Base-by-base conservation (phyloP, 805 yeast genomes). In the Metschnikowia lunata region DNA sequence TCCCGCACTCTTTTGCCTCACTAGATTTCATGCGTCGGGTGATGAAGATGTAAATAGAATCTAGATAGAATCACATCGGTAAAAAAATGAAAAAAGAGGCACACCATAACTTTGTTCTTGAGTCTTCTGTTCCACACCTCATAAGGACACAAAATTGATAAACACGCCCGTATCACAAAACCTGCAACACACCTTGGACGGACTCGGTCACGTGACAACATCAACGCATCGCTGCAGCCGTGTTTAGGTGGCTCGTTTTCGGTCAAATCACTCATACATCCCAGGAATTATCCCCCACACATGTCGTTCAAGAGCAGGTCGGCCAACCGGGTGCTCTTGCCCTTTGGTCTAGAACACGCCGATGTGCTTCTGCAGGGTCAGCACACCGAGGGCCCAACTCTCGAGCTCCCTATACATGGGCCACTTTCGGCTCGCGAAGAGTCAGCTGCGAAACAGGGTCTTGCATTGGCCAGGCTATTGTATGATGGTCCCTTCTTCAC, bases 301-400 rank as follows among this genome's bases (percentile, higher is more conserved):
- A 82, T 82, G 88, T 76, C 85, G 58, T 80, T 75, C 60, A 73
- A 80, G 52, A 69, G 70, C 30, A 72, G 75, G 45, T 67, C 71
- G 37, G 63, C 72, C 26, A 69, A 72, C n/a, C 62, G 61, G 55
- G 78, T 54, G 54, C 65, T 66, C 51, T 63, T 84, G 40, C 90
- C 90, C n/a, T 82, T 83, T 62, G 90, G 93, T 9, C 62, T 85
- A 40, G 87, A 81, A 41, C 82, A 79, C 59, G 71, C 75, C 28
- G 91, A 85, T 57, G 71, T 84, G 32, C 49, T 65, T 37, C 46
- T 64, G 23, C 61, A 70, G 13, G 61, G 63, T 42, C 54, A 60
- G 49, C 61, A 60, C 36, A 61, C 70, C 39, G 66, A 72, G 45
- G 59, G 71, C 48, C 63, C 80, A 43, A 64, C 67, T 59, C 74